Evolutionary conservation across 371 early-diverging fungal species (phyloP).

Genomic region (Nematocida ausubeli): DNA sequence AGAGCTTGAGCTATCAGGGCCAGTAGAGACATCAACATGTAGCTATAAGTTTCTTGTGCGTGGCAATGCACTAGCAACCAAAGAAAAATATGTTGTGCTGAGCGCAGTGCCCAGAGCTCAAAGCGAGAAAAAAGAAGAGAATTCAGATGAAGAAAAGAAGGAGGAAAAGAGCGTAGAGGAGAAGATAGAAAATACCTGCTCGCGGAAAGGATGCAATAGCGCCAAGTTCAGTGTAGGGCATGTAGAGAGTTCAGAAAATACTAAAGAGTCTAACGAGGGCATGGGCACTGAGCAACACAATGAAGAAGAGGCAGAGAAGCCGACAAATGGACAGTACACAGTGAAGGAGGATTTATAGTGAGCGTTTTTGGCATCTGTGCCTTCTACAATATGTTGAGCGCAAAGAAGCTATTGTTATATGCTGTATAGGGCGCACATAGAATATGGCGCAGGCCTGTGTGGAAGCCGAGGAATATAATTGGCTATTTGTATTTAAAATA

Average conservation of each 20-base stretch:
- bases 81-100: conserved; percentile 37
- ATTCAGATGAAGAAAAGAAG: not conserved
- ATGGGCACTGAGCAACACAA: too few relatives aligned
- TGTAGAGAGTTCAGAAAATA: too few relatives aligned
- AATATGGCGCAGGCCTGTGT: too few relatives aligned
- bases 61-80: conserved; percentile 15
- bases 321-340: not conserved
- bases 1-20: conserved; percentile 37
- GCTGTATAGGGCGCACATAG: too few relatives aligned
- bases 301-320: not conserved
- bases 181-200: not conserved
- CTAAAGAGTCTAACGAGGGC: too few relatives aligned
- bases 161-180: not conserved
- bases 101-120: not conserved
- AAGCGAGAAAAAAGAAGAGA: not conserved
- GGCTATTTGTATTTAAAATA: too few relatives aligned
- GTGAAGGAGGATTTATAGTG: not conserved
- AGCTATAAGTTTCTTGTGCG: conserved; percentile 35
- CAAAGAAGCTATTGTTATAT: too few relatives aligned
- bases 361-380: too few relatives aligned
- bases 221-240: too few relatives aligned
- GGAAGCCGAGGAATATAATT: too few relatives aligned
- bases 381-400: too few relatives aligned
- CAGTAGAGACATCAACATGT: conserved; percentile 49
- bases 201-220: too few relatives aligned